phyloP scores from a whole-genome alignment of 768 basidiomycete genomes.

The Gautieria morchelliformis region DNA sequence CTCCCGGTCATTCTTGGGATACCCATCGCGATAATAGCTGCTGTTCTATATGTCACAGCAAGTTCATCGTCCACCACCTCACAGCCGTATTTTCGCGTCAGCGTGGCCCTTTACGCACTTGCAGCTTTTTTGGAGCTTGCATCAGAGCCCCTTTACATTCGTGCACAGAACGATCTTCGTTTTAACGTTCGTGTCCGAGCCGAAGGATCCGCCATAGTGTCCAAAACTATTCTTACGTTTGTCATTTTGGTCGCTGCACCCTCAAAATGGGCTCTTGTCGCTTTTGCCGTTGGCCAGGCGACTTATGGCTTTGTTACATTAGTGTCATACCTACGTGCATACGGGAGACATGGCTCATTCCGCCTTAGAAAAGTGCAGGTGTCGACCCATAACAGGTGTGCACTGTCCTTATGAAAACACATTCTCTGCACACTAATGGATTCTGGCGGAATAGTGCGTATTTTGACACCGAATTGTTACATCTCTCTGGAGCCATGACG shows the following conservation, averaged over 20 bases:
- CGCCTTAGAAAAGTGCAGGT: conserved; percentile 21
- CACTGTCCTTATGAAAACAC: neutral
- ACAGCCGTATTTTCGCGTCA: conserved; percentile 56
- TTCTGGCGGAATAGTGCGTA: conserved; percentile 13
- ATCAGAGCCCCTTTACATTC: conserved; percentile 76
- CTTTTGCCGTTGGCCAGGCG: conserved; percentile 82
- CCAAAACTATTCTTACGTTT: conserved; percentile 68
- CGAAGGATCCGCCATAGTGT: conserved; percentile 74
- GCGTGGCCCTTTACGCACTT: conserved; percentile 60
- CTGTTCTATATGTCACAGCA: conserved; percentile 42
- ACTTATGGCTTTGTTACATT: conserved; percentile 57
- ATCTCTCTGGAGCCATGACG: conserved; percentile 75
- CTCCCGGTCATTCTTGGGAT: conserved; percentile 64
- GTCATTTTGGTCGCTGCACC: conserved; percentile 41
- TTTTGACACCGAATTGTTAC: conserved; percentile 40
- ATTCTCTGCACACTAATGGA: neutral
- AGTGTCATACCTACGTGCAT: conserved; percentile 38
- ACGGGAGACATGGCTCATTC: conserved; percentile 28
- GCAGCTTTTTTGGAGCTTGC: conserved; percentile 71
- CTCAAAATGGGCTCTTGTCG: conserved; percentile 55
- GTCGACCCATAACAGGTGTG: conserved; percentile 20
- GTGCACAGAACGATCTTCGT: conserved; percentile 58
- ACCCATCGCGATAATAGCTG: conserved; percentile 46
- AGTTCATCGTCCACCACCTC: conserved; percentile 43
- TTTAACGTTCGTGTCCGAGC: conserved; percentile 70